Conservation (phyloP, 495 filamentous ascomycete genomes). For the Massariosphaeria phaeospora region DNA sequence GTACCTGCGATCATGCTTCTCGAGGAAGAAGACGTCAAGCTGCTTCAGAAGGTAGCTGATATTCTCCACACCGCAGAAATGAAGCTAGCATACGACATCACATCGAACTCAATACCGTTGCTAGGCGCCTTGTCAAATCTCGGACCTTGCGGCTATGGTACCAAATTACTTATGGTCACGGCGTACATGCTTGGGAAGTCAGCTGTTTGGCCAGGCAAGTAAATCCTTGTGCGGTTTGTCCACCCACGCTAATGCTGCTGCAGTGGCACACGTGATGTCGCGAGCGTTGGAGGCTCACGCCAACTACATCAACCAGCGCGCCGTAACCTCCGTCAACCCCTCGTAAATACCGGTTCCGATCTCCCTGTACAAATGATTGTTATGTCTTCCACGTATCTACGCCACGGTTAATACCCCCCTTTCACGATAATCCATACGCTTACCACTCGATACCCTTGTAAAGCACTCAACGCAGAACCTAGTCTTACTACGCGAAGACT, state of each 20-base stretch:
- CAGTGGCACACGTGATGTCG: constrained; percentile 84
- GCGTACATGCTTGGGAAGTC: constrained; percentile 86
- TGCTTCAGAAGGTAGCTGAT: constrained; percentile 78
- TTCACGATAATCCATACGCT: too few species aligned
- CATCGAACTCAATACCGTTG: constrained; percentile 50
- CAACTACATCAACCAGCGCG: constrained; percentile 60
- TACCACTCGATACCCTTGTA: too few species aligned
- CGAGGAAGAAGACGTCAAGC: constrained; percentile 85
- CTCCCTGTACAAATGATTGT: constrained; percentile 19
- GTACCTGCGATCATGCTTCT: constrained; percentile 84
- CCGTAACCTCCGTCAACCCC: constrained; percentile 35
- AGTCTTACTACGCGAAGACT: too few species aligned
- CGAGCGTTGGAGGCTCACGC: constrained; percentile 82
- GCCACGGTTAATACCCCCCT: constrained; percentile 19
- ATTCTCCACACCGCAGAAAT: constrained; percentile 72
- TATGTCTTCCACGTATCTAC: constrained; percentile 1
- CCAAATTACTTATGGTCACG: constrained; percentile 80
- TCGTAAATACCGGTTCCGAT: constrained; percentile 20
- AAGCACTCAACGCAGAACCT: too few species aligned
- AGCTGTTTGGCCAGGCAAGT: constrained; percentile 86
- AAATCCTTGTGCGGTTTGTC: background rate
- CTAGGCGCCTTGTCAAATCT: constrained; percentile 50
- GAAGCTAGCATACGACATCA: constrained; percentile 58
- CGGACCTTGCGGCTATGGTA: constrained; percentile 68
- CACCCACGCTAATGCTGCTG: constrained; percentile 36